Percentiles rank a stretch among this genome's conserved stretches.
These are phyloP conservation scores for Saccharomycopsis sp. DNA, from an alignment of 805 yeast species.

Conservation along the genomic window DNA sequence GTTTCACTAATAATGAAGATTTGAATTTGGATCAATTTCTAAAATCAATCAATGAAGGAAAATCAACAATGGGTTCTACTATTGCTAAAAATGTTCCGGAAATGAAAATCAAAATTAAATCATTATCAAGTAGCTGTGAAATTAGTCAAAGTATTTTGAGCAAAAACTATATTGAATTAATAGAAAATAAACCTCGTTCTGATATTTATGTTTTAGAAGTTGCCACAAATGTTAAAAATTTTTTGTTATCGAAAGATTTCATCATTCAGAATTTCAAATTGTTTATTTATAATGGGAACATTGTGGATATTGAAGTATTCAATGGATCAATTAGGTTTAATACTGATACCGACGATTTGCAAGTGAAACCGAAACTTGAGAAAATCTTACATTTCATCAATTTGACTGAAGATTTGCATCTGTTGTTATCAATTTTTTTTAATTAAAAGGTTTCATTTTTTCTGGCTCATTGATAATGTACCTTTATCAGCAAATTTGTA, in stretches of 20 bases:
- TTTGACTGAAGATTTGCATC: conserved; percentile 13
- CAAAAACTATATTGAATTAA: neutral
- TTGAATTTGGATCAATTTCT: neutral
- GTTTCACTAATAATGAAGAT: too few relatives aligned
- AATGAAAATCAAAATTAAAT: too few relatives aligned
- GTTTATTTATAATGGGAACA: conserved; percentile 10
- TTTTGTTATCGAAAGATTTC: neutral
- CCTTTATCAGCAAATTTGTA: too few relatives aligned
- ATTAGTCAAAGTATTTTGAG: too few relatives aligned
- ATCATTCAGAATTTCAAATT: conserved; percentile 6
- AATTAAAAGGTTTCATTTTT: too few relatives aligned
- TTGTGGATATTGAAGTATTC: conserved; percentile 7
- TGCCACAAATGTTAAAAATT: conserved; percentile 2
- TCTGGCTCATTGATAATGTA: too few relatives aligned
- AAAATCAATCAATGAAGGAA: neutral
- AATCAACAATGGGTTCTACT: too few relatives aligned
- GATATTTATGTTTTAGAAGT: conserved; percentile 10
- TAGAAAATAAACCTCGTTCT: neutral
- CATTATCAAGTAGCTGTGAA: neutral
- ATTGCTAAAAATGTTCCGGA: too few relatives aligned
- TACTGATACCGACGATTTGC: too few relatives aligned
- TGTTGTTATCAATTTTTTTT: conserved; percentile 4
- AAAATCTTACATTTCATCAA: conserved; percentile 5
- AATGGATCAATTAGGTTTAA: too few relatives aligned
- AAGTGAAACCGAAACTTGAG: too few relatives aligned